Conservation (phyloP, 2,329 filamentous ascomycete species). For the Bimuria novae-zelandiae region DNA sequence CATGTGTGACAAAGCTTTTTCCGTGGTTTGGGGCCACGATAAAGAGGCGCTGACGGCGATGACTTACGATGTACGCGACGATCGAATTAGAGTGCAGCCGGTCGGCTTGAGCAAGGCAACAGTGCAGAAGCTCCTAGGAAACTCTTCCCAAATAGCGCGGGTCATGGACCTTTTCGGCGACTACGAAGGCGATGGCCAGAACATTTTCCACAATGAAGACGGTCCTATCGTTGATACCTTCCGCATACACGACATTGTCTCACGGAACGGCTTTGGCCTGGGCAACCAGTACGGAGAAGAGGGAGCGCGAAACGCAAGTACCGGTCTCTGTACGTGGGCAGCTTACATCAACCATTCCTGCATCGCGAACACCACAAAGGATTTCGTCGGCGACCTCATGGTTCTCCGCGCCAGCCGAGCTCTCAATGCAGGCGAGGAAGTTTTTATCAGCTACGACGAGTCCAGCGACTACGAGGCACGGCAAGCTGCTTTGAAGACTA, state of each 20-base stretch:
- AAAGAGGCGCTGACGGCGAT: conserved; percentile 49
- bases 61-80: conserved; percentile 50
- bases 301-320: conserved; percentile 27
- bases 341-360: conserved; percentile 54
- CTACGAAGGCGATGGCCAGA: conserved; percentile 48
- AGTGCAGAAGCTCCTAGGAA: conserved; percentile 55
- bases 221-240: conserved; percentile 55
- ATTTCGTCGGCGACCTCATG: conserved; percentile 47
- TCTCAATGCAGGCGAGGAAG: conserved; percentile 28
- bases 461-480: conserved; percentile 39
- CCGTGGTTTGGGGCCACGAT: conserved; percentile 49
- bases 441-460: conserved; percentile 34
- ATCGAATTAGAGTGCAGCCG: conserved; percentile 30
- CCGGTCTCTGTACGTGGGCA: conserved; percentile 48
- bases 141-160: conserved; percentile 41
- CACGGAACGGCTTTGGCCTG: conserved; percentile 53
- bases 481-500: conserved; percentile 35
- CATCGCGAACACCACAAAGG: conserved; percentile 46
- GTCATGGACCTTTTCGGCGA: conserved; percentile 41
- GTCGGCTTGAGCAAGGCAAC: conserved; percentile 29
- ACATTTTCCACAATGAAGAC: conserved; percentile 40
- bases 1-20: conserved; percentile 62
- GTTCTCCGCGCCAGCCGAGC: conserved; percentile 48
- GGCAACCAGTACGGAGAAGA: conserved; percentile 32
- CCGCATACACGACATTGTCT: conserved; percentile 51